Evolutionary conservation across 495 filamentous ascomycete genomes (phyloP), one percentile per base, ranked within the genome.

Genomic region (Pyrenopolyporus hunteri): DNA sequence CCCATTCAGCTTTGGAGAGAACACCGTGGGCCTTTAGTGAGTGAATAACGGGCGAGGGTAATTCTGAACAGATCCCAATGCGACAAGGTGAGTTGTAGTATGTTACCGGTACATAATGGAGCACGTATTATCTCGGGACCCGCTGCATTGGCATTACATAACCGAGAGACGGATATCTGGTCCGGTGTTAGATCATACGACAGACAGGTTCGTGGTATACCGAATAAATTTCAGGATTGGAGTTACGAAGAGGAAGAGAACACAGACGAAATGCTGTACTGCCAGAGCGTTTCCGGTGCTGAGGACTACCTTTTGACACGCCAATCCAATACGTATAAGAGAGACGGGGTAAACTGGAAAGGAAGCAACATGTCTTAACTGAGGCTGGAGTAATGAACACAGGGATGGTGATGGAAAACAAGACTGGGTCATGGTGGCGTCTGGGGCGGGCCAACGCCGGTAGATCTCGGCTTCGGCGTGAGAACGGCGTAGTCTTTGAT

Each of bases 361-460:
- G 52, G 59, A 61, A 57, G 46, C 53, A 36, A 40, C 35, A 58
- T 67, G 67, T 67, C 64, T 70, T 47, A 57, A 59, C 31, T 16
- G 47, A 14, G 35, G 48, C 58, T 61, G 50, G 64, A 47, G 48
- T 43, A 36, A 45, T 31, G 45, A 28, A 19, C 22, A 52, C 48
- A 49, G 23, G 63, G 49, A 64, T 50, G 31, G 39, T 9, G 19
- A 51, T 56, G 57, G 49, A 54, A 45, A 35, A 23, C 29, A 39
- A 33, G 39, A 48, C 43, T 56, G 44, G 49, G 63, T 36, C 29
- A 56, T 10, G 22, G 49, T 68, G 64, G 61, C 54, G 60, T 68
- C 60, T 53, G 57, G 50, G 58, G 61, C 57, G 40, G 57, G 40
- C 23, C 36, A 63, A 65, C 52, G 49, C 31, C 59, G 45, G 35